Evolutionary conservation across 2,329 filamentous ascomycete species (phyloP), one percentile per base, ranked within the genome.

Genomic region (Xylaria sp.): DNA sequence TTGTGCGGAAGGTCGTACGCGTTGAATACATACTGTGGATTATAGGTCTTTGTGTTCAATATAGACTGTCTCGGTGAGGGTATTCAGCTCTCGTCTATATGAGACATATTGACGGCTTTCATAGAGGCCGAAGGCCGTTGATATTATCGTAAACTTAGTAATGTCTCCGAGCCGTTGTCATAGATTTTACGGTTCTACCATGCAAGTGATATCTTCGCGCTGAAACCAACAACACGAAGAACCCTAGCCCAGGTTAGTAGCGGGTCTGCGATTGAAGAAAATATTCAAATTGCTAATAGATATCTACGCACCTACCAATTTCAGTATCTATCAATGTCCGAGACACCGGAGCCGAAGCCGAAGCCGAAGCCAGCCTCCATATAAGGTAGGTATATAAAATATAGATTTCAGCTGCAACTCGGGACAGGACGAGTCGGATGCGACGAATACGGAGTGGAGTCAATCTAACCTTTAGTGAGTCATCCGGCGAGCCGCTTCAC

Each of bases 261-360:
- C n/a, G 15, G 4, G 27, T 38, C 59, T 39, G 22, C n/a, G 20
- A 47, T 29, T 22, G 20, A 62, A 49, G 50, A 49, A 27, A 27
- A 22, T 22, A 20, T 31, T 39, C 15, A 39, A 42, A 20, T 50
- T 31, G 33, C 31, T 45, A 50, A 25, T 42, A 42, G 7, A 31
- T 33, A 29, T 7, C 17, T 63, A 50, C 42, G 4, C 6, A 39
- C 29, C 17, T 27, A 17, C 31, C n/a, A 4, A 36, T 20, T 25
- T 9, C 22, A 33, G 15, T 9, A 38, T 25, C 13, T 25, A 13
- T 2, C 4, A 49, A 11, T n/a, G 33, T 57, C 61, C n/a, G 25
- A 25, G 13, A 56, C 3, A 38, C 45, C 38, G 53, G 60, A 50
- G 42, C 61, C 54, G 61, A 58, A 66, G 63, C 63, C 60, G 65